Conservation (phyloP, 2,329 filamentous ascomycete genomes). For the Arachnomyces sp. region DNA sequence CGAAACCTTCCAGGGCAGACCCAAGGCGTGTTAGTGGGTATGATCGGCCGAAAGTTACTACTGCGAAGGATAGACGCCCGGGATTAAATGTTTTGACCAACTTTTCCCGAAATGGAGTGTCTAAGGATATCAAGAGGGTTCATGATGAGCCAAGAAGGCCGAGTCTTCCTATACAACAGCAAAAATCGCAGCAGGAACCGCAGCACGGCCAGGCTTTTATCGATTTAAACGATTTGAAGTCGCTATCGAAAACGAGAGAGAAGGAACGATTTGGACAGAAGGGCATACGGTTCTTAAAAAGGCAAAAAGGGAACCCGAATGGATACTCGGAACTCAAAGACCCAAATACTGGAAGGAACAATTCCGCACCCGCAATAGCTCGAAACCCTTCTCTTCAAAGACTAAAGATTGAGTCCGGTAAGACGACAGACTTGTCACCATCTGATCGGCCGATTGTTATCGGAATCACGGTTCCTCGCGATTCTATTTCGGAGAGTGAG, state of each 20-base stretch:
- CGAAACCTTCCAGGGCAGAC: constrained; percentile 3
- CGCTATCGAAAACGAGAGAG: constrained; percentile 26
- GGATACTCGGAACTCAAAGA: constrained; percentile 19
- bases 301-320: constrained; percentile 13
- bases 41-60: constrained; percentile 12
- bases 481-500: constrained; percentile 18
- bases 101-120: constrained; percentile 20
- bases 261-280: constrained; percentile 23
- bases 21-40: constrained; percentile 1
- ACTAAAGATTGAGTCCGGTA: constrained; percentile 14
- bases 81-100: constrained; percentile 38
- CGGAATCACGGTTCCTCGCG: constrained; percentile 34
- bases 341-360: constrained; percentile 7
- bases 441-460: constrained; percentile 41
- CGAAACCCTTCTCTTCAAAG: constrained; percentile 12
- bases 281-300: constrained; percentile 11
- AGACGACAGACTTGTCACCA: constrained; percentile 34
- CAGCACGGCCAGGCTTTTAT: constrained; percentile 17
- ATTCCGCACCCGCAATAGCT: background rate
- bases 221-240: constrained; percentile 31
- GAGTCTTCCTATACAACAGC: background rate
- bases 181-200: constrained; percentile 1
- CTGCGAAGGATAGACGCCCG: constrained; percentile 23
- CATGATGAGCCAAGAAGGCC: constrained; percentile 10
- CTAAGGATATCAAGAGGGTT: constrained; percentile 8